Evolutionary conservation across 2,329 filamentous ascomycete genomes (phyloP), one percentile per base, ranked within the genome.

Genomic region (Trichoderma semiorbis): DNA sequence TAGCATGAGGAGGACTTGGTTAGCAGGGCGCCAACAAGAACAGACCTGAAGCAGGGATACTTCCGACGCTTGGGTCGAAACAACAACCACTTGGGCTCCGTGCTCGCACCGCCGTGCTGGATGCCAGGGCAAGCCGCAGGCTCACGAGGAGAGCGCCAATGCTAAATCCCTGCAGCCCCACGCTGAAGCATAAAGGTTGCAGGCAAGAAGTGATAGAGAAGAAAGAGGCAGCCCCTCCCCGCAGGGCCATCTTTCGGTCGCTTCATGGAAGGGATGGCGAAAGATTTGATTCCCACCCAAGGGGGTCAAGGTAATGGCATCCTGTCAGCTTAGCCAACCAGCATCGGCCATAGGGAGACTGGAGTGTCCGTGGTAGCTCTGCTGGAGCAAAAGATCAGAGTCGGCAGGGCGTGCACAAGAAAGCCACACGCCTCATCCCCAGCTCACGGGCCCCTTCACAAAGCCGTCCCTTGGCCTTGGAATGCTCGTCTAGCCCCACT

Each of bases 241-340:
- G 39, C 57, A 30, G 66, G 57, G 39, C 66, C 66, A 69, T 36
- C 50, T 60, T 50, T 60, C 18, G 57, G 66, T 70, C 30, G 67
- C 57, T 55, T 63, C 53, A 75, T 78, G 72, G 78, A 79, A 78
- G 77, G 74, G 79, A 78, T 76, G 75, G 75, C 77, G 77, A 78
- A 79, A 74, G 71, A 73, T 76, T 76, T 53, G 36, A 32, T 62
- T 69, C 43, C 47, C 73, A 77, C 75, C 76, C 75, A 64, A 50
- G 70, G 78, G 78, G 65, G 78, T 78, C 63, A 32, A 55, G 53
- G 63, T 77, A 79, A 70, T 69, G 62, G 34, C 26, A 34, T 7
- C 34, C 32, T 53, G 62, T 66, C 68, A 62, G 24, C 50, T 58
- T 32, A 43, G 34, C 68, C 73, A 74, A 71, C 71, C 60, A 72